These are phyloP conservation scores for Zoysia pacifica DNA, from an alignment of 176 grass and related monocot species.

Conservation along the genomic window DNA sequence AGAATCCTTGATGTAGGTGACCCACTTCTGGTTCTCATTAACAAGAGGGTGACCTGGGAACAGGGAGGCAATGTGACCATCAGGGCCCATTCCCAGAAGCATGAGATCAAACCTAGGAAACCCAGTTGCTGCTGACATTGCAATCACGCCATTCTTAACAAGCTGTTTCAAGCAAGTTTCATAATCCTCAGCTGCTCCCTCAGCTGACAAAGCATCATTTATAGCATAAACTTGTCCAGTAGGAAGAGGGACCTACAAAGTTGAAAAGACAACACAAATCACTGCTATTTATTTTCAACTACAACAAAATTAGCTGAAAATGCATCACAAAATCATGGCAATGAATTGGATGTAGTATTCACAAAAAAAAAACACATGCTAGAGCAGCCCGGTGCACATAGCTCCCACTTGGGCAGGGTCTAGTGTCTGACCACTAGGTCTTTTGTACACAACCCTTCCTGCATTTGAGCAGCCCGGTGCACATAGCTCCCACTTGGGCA, in stretches of 20 bases:
- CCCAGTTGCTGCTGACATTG: slow-evolving; percentile 53
- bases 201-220: slow-evolving; percentile 85
- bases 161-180: slow-evolving; percentile 79
- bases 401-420: no score
- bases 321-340: not conserved
- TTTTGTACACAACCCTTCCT: no score
- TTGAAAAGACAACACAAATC: slow-evolving; percentile 22
- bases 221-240: slow-evolving; percentile 84
- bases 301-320: not conserved
- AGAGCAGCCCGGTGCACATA: no score
- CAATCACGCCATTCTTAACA: slow-evolving; percentile 60
- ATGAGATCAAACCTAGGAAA: slow-evolving; percentile 85
- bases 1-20: slow-evolving; percentile 90
- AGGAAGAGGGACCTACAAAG: slow-evolving; percentile 77
- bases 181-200: slow-evolving; percentile 87
- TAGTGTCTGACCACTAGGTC: no score
- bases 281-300: not conserved
- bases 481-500: no score
- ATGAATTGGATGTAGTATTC: no score
- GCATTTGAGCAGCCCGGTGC: not conserved
- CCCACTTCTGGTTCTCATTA: slow-evolving; percentile 72
- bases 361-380: no score
- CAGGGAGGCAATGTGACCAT: slow-evolving; percentile 94
- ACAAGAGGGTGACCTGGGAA: slow-evolving; percentile 89
- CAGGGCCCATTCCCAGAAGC: slow-evolving; percentile 96